These are phyloP conservation scores for Musa troglodytarum DNA, from an alignment of 176 grass and related monocot species.

Conservation along the genomic window DNA sequence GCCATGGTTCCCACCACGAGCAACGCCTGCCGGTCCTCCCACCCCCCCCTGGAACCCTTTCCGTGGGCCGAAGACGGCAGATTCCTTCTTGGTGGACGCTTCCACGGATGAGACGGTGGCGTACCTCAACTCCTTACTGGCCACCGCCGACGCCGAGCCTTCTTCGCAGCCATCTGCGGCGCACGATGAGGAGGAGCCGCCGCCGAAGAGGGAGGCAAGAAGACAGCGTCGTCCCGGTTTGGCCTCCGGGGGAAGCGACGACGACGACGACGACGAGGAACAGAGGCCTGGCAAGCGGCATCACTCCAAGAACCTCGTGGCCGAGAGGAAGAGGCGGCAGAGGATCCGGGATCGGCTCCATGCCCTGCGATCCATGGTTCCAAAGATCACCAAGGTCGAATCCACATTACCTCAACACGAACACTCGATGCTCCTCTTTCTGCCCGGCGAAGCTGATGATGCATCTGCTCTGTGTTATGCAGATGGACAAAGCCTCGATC, in stretches of 20 bases:
- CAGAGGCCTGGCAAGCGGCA: conserved; percentile 41
- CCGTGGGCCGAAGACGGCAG: background rate
- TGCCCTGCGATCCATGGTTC: conserved; percentile 65
- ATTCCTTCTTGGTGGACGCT: background rate
- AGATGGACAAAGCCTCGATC: conserved; percentile 95
- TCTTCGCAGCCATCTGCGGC: background rate
- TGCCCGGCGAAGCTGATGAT: background rate
- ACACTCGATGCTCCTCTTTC: background rate
- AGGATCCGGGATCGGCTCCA: conserved; percentile 74
- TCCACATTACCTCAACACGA: background rate
- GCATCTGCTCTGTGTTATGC: background rate
- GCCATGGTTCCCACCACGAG: background rate
- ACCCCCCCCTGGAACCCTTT: background rate
- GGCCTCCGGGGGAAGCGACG: conserved; percentile 60
- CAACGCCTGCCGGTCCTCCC: background rate
- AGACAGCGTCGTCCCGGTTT: conserved; percentile 22
- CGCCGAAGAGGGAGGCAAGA: background rate
- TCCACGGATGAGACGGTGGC: background rate
- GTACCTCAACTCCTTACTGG: background rate
- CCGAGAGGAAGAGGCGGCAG: conserved; percentile 60
- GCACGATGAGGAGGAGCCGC: conserved; percentile 17
- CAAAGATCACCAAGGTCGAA: conserved; percentile 87
- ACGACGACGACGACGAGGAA: conserved; percentile 63
- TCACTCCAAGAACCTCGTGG: conserved; percentile 82
- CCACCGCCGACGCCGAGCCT: background rate